These are phyloP conservation scores for Chlorella sp. DNA, from an alignment of 139 green algal species.

Conservation along the genomic window DNA sequence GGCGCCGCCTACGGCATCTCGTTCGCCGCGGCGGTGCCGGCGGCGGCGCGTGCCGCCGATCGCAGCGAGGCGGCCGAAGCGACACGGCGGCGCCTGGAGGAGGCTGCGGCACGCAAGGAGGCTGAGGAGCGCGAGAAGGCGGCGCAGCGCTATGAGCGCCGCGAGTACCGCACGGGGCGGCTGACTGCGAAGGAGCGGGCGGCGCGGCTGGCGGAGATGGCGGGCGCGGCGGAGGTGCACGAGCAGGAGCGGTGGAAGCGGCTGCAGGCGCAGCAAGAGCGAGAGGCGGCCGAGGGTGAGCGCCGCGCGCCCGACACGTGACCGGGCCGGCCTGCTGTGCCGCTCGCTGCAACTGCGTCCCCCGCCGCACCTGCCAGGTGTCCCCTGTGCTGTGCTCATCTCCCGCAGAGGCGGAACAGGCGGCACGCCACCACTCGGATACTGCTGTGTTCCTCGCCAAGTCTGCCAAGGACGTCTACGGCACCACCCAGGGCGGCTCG, in stretches of 20 bases:
- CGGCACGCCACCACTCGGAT: conserved; percentile 3
- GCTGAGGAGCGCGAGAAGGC: conserved; percentile 57
- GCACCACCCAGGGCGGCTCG: conserved; percentile 9
- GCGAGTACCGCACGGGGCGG: conserved; percentile 53
- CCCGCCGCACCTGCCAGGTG: not conserved
- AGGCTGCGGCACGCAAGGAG: conserved; percentile 52
- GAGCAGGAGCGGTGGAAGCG: conserved; percentile 61
- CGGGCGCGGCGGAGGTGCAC: conserved; percentile 72
- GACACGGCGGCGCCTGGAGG: conserved; percentile 65
- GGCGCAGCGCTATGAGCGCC: conserved; percentile 42
- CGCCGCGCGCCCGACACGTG: too few species aligned
- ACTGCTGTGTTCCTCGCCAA: conserved; percentile 16
- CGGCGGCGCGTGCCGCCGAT: conserved; percentile 23
- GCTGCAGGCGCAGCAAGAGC: conserved; percentile 26
- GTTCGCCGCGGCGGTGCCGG: conserved; percentile 21
- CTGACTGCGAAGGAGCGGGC: conserved; percentile 77
- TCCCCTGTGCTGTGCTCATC: not conserved
- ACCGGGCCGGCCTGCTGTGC: not conserved
- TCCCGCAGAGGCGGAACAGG: conserved; percentile 23
- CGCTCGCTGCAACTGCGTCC: not conserved
- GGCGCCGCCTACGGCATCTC: conserved; percentile 40
- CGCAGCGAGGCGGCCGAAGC: conserved; percentile 26
- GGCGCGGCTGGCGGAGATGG: conserved; percentile 83
- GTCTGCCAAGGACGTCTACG: conserved; percentile 33
- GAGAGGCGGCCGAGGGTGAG: conserved; percentile 42